phyloP scores from a whole-genome alignment of 2,329 filamentous ascomycete genomes.

The Aspergillus sp. region DNA sequence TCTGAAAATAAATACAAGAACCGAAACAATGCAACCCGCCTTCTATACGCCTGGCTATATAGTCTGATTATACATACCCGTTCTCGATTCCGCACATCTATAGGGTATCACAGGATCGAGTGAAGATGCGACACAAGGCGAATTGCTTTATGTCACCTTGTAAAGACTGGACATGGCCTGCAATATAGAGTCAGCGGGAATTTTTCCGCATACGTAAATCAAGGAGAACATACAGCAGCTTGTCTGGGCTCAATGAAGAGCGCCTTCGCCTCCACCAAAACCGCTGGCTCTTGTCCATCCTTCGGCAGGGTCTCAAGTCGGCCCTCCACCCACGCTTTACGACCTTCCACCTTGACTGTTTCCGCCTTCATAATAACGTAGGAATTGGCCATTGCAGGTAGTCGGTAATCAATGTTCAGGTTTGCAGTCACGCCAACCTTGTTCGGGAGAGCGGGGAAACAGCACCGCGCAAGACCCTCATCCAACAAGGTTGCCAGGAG shows the following conservation, averaged over 20 bases:
- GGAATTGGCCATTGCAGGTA: constrained; percentile 66
- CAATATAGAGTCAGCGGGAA: constrained; percentile 2
- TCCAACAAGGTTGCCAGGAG: constrained; percentile 88
- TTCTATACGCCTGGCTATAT: background rate
- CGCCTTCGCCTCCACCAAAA: constrained; percentile 75
- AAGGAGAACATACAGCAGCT: constrained; percentile 56
- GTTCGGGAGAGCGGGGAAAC: constrained; percentile 80
- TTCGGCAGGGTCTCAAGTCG: constrained; percentile 70
- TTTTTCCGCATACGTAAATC: background rate
- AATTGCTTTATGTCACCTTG: constrained; percentile 13
- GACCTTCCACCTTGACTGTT: constrained; percentile 78
- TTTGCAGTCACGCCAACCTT: constrained; percentile 77
- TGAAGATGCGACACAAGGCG: background rate
- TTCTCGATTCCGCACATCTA: background rate
- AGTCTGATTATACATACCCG: background rate
- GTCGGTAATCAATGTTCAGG: constrained; percentile 73
- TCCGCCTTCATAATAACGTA: constrained; percentile 72
- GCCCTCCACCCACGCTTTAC: constrained; percentile 91
- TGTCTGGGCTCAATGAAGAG: constrained; percentile 84
- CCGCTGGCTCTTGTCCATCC: constrained; percentile 55
- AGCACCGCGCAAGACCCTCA: constrained; percentile 80
- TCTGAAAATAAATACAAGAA: background rate
- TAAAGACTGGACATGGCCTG: constrained; percentile 20
- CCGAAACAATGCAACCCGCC: background rate
- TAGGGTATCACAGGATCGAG: constrained; percentile 1